Conservation (phyloP, 2,329 filamentous ascomycete species). For the Calonectria crousiana region DNA sequence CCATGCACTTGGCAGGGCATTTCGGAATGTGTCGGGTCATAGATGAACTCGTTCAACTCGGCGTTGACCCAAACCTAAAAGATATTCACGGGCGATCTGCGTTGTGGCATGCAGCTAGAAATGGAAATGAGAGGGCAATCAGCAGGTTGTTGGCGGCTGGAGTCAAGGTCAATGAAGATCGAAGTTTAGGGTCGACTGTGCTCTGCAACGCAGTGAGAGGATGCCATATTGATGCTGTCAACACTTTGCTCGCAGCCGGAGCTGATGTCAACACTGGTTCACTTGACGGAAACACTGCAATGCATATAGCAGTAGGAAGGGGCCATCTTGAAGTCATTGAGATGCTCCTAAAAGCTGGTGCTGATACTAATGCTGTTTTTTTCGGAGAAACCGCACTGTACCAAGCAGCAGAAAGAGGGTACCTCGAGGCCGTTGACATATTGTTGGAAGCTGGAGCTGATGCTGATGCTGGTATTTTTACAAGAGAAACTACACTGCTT, state of each 20-base stretch:
- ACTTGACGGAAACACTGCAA: too few relatives aligned
- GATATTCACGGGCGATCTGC: neutral
- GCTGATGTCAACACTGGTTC: neutral
- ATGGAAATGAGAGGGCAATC: neutral
- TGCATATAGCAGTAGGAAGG: neutral
- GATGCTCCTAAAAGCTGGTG: neutral
- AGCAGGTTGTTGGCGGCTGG: neutral
- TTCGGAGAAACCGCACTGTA: neutral
- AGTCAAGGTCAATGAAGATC: neutral
- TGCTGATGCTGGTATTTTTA: neutral
- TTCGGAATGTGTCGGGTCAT: constrained; percentile 31
- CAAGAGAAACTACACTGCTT: neutral
- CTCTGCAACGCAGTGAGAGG: neutral
- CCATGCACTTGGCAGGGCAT: constrained; percentile 39
- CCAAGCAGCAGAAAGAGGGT: neutral
- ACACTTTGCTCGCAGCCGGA: neutral
- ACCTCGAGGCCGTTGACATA: constrained; percentile 2
- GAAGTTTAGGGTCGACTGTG: too few relatives aligned
- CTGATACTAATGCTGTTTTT: neutral
- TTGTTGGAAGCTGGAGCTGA: neutral
- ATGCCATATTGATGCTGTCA: neutral
- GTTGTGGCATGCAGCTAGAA: neutral
- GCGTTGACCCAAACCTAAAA: neutral
- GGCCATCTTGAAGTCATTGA: neutral
- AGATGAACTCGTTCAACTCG: neutral